phyloP scores from a whole-genome alignment of 1,284 basidiomycete genomes.

The Prillingera fragicola region DNA sequence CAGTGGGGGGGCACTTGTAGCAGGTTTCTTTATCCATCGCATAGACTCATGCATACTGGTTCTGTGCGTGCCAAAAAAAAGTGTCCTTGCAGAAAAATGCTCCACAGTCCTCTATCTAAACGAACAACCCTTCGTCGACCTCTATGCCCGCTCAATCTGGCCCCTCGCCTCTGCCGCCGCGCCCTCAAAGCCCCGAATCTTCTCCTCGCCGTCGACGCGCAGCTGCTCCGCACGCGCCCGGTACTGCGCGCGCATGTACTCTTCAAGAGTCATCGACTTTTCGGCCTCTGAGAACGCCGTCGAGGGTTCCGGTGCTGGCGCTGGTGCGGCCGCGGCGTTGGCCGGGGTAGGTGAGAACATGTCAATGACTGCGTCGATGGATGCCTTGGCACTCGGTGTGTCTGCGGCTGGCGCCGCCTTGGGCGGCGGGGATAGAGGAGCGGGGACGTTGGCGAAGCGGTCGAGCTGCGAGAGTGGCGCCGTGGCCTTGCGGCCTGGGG shows the following conservation, averaged over 20 bases:
- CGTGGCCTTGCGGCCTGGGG: conserved; percentile 1
- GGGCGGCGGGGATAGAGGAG: conserved; percentile 3
- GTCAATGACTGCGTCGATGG: too few species aligned
- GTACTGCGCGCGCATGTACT: conserved; percentile 15
- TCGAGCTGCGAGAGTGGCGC: conserved; percentile 24
- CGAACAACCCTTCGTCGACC: too few species aligned
- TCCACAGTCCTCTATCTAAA: too few species aligned
- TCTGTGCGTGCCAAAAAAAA: too few species aligned
- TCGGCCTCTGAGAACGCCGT: conserved; percentile 8
- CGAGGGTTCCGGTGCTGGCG: conserved; percentile 1
- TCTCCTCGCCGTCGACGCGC: conserved; percentile 51
- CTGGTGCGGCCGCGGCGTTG: background rate
- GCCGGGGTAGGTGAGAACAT: too few species aligned
- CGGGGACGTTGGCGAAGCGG: conserved; percentile 32
- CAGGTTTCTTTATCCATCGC: too few species aligned
- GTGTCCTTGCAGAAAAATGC: too few species aligned
- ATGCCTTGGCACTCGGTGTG: too few species aligned
- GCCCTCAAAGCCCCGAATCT: conserved; percentile 61
- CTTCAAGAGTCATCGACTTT: conserved; percentile 16
- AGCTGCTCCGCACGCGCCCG: conserved; percentile 4
- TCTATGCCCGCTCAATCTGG: conserved; percentile 2
- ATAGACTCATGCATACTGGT: too few species aligned
- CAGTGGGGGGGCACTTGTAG: too few species aligned
- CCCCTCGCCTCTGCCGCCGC: conserved; percentile 3
- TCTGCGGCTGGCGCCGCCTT: conserved; percentile 5